Base-by-base conservation (phyloP, 2,329 filamentous ascomycete species). In the Aaosphaeria pasadenensis region DNA sequence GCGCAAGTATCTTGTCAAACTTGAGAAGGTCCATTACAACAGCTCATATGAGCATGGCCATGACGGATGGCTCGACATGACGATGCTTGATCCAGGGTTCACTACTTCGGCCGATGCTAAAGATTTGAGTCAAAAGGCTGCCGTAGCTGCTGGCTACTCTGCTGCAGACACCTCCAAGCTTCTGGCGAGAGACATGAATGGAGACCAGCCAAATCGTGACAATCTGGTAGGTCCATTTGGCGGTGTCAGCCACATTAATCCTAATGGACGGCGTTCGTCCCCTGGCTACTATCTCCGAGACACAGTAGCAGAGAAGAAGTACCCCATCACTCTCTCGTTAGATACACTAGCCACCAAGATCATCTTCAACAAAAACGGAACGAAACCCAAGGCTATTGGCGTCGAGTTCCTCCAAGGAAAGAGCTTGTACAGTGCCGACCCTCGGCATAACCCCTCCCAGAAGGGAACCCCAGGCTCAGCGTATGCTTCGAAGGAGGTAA, bases 1-100 rank as follows among this genome's bases (percentile, higher is more conserved):
- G 81, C 73, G 79, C 51, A 70, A 75, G 48, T 79, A 83, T 63
- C 82, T 81, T 42, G 56, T 62, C 35, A 57, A 53, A 7, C 44
- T 59, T 11, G 60, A 63, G 30, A 59, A 52, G 17, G 52, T 55
- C 4, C 60, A 62, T 40, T 60, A 62, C 48, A 59, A 62, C 42
- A 58, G 56, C 48, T 59, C 56, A 11, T 59, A 44, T 39, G 33
- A 43, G 6, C 59, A 63, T 45, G 60, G 60, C 1, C 49, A 58
- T 30, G 35, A 54, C 29, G 57, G 60, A 4, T 63, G 57, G 57
- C 50, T 63, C 6, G 57, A 60, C 29, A 62, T 60, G 54, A 62
- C 60, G 3, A 59, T 58, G 50, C 47, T 60, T 2, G 57, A 62
- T 17, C 46, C 57, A 11, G 60, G 60, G 3, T 62, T 46, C 40